phyloP scores from a whole-genome alignment of 129 eudicot species.

The Lonicera japonica region DNA sequence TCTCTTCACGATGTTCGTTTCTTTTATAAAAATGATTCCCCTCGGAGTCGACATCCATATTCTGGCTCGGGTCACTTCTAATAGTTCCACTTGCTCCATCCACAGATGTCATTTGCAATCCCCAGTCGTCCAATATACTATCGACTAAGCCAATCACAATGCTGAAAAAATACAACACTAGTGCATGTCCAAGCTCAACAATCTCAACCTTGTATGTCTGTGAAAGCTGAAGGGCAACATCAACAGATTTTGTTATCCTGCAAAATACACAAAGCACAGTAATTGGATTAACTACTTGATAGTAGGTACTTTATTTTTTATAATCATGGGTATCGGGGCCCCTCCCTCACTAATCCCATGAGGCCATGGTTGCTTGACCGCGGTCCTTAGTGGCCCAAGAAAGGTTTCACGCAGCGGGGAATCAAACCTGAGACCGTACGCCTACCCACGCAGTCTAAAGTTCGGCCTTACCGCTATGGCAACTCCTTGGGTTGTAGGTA shows the following conservation, averaged over 20 bases:
- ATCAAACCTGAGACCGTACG: too few relatives aligned
- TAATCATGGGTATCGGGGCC: too few relatives aligned
- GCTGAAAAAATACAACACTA: conserved; percentile 10
- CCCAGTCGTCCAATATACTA: conserved; percentile 5
- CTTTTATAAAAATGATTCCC: neutral
- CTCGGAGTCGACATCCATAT: conserved; percentile 7
- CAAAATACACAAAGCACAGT: neutral
- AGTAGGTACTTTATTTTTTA: too few relatives aligned
- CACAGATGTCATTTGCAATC: conserved; percentile 2
- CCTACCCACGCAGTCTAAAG: too few relatives aligned
- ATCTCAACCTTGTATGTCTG: conserved; percentile 2
- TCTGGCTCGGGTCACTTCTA: neutral
- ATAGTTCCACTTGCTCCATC: neutral
- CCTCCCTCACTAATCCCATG: too few relatives aligned
- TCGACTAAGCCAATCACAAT: conserved; percentile 8
- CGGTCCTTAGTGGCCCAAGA: too few relatives aligned
- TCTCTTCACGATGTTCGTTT: conserved; percentile 8
- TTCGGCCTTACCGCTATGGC: too few relatives aligned
- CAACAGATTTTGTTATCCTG: conserved; percentile 12
- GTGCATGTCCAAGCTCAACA: conserved; percentile 4
- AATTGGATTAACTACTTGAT: too few relatives aligned
- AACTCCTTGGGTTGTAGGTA: too few relatives aligned
- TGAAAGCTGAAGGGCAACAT: conserved; percentile 12
- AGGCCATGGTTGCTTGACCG: too few relatives aligned
- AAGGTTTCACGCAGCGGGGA: too few relatives aligned